phyloP scores from a whole-genome alignment of 1,284 basidiomycete species.

The Anthracocystis setariae region DNA sequence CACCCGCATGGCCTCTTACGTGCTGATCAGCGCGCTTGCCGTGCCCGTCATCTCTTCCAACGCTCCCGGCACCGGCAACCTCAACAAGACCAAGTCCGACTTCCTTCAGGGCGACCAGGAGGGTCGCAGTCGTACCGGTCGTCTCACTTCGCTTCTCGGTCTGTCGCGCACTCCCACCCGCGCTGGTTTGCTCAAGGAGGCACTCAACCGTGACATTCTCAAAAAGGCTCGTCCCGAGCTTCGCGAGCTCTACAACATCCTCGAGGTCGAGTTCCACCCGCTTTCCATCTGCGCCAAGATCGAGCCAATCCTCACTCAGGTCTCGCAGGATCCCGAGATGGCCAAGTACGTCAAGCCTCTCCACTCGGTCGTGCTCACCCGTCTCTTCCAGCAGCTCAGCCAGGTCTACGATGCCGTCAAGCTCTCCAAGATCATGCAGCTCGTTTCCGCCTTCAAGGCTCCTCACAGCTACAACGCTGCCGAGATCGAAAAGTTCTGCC shows the following conservation, averaged over 20 bases:
- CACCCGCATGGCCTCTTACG: constrained; percentile 85
- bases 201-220: constrained; percentile 79
- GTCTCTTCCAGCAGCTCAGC: constrained; percentile 91
- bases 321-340: constrained; percentile 64
- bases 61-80: constrained; percentile 72
- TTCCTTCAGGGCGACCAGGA: constrained; percentile 74
- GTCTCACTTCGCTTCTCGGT: constrained; percentile 87
- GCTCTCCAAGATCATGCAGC: constrained; percentile 64
- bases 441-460: constrained; percentile 65
- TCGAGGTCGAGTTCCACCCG: constrained; percentile 95
- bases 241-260: constrained; percentile 85
- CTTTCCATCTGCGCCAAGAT: constrained; percentile 85
- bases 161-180: constrained; percentile 87
- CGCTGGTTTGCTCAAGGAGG: constrained; percentile 76
- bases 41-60: constrained; percentile 83
- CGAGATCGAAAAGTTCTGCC: constrained; percentile 76
- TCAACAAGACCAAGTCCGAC: constrained; percentile 69
- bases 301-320: constrained; percentile 78
- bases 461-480: constrained; percentile 63
- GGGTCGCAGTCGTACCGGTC: constrained; percentile 74
- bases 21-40: constrained; percentile 90
- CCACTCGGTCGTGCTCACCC: constrained; percentile 89
- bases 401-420: constrained; percentile 93
- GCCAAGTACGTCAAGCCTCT: constrained; percentile 83
- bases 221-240: constrained; percentile 81